phyloP scores from a whole-genome alignment of 2,329 filamentous ascomycete genomes.

The Ophiostoma himal-ulmi region DNA sequence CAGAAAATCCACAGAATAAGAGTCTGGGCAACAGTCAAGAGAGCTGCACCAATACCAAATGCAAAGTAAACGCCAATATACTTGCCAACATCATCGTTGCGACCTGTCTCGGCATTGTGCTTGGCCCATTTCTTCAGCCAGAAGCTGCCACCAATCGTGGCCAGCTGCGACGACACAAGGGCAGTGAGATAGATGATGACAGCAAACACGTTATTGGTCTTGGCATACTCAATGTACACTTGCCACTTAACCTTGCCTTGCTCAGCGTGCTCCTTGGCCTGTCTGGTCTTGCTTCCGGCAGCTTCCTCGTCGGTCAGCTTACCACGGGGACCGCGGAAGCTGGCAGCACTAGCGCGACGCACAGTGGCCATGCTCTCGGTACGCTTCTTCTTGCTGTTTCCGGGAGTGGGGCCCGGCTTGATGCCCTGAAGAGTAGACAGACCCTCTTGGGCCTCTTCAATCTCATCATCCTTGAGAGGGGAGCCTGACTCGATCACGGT shows the following conservation, averaged over 20 bases:
- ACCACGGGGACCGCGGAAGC: constrained; percentile 77
- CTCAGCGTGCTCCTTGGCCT: constrained; percentile 80
- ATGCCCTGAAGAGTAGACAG: constrained; percentile 73
- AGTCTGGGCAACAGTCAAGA: constrained; percentile 83
- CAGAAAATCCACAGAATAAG: constrained; percentile 98
- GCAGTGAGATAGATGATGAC: constrained; percentile 74
- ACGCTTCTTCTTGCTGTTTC: constrained; percentile 44
- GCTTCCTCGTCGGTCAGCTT: constrained; percentile 82
- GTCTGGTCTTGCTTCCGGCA: constrained; percentile 67
- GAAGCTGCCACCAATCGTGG: constrained; percentile 74
- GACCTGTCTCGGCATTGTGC: constrained; percentile 58
- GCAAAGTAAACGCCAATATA: constrained; percentile 95
- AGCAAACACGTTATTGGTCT: constrained; percentile 81
- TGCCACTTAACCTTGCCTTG: constrained; percentile 98
- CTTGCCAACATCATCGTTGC: constrained; percentile 73
- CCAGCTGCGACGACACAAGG: constrained; percentile 72
- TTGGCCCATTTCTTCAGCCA: constrained; percentile 97
- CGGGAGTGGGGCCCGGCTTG: constrained; percentile 41
- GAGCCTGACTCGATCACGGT: constrained; percentile 51
- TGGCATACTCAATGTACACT: constrained; percentile 92
- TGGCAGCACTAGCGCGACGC: constrained; percentile 84
- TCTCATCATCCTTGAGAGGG: constrained; percentile 59
- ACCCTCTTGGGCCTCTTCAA: constrained; percentile 72
- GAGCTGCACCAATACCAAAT: constrained; percentile 80
- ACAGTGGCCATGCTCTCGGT: constrained; percentile 72